A percentile compares a stretch with the other conserved stretches of the same genome.
These are phyloP conservation scores for Physaria fendleri DNA, from an alignment of 345 rosid genomes.

Conservation along the genomic window DNA sequence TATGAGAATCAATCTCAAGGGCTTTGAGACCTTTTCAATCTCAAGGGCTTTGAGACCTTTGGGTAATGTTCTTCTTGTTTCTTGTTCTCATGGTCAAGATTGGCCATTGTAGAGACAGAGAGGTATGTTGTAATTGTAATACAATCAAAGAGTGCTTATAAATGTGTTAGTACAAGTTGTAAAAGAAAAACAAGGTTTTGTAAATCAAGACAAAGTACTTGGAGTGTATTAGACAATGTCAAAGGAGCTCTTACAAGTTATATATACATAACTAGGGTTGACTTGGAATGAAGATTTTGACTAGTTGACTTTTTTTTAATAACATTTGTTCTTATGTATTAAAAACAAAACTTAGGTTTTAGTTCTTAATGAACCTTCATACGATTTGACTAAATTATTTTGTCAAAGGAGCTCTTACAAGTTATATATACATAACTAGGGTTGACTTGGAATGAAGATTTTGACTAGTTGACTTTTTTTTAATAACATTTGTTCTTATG, in stretches of 20 bases:
- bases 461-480: background rate
- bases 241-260: slow-evolving; percentile 12
- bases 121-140: too few species aligned
- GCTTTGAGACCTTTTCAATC: too few species aligned
- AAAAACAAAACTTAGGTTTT: slow-evolving; percentile 9
- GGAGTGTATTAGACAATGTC: too few species aligned
- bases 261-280: background rate
- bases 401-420: slow-evolving; percentile 9
- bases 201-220: too few species aligned
- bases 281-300: slow-evolving; percentile 12
- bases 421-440: background rate
- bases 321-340: background rate
- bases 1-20: slow-evolving; percentile 5
- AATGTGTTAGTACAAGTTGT: slow-evolving; percentile 16
- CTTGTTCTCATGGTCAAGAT: background rate
- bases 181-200: slow-evolving; percentile 7
- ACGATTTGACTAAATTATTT: background rate
- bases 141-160: too few species aligned
- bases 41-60: slow-evolving; percentile 19
- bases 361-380: slow-evolving; percentile 6
- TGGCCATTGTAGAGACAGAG: slow-evolving; percentile 11
- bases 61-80: slow-evolving; percentile 22
- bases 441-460: slow-evolving; percentile 12
- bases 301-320: background rate
- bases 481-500: background rate